Evolutionary conservation across 2,329 filamentous ascomycete genomes (phyloP), one percentile per base, ranked within the genome.

Genomic region (Neonectria punicea): DNA sequence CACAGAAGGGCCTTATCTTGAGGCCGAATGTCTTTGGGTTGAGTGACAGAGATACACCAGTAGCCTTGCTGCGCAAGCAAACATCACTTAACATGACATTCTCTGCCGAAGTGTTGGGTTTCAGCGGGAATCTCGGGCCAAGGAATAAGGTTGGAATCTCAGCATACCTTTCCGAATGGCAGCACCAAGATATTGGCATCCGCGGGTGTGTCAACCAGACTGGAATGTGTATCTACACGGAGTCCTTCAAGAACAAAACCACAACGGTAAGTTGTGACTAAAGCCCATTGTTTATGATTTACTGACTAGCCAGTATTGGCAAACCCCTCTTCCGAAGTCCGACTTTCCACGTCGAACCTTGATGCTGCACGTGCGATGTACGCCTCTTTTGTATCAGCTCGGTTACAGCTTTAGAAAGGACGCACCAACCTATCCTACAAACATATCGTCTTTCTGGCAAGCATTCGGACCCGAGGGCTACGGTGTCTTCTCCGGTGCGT

Each of bases 31-130:
- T 75, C 13, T 76, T 71, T 43, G 70, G 70, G 0, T 64, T 76
- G 13, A 71, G 71, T 18, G 75, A 77, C 39, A 65, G 74, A 13
- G 75, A 77, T n/a, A 75, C 71, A 1, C 72, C 75, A 0, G 71
- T 73, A 7, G 74, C 74, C 5, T 34, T 76, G 4, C 61, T 77
- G 8, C 70, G 70, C 5, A 77, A 77, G 60, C 74, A 77, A 56
- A 74, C 67, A 28, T 75, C 71, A 8, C 34, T 75, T 36, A 77
- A 77, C 55, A 76, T 77, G 72, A 75, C 74, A 1, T 77, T 75
- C 28, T 66, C 72, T 1, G 73, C 73, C 11, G 72, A 61, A 8
- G 32, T 73, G 20, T 36, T 68, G 8, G 47, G 63, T 1, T 71
- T 66, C 1, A 44, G 64, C 1, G 65, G 62, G 14, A 61, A 58